Base-by-base conservation (phyloP, 2,329 filamentous ascomycete genomes). In the Cercospora sesami region DNA sequence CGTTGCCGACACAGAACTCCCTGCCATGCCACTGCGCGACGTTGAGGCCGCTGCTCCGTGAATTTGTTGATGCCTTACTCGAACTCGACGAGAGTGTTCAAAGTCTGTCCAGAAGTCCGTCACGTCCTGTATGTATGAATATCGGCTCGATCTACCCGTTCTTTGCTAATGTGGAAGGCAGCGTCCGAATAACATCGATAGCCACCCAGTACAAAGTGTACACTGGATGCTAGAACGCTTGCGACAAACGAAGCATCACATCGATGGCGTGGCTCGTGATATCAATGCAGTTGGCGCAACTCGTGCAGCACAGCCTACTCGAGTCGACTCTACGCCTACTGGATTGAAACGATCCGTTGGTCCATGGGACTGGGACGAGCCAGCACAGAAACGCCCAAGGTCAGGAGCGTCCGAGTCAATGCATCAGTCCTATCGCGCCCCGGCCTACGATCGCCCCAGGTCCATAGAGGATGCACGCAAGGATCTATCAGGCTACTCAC, bases 221-320 rank as follows among this genome's bases (percentile, higher is more conserved):
- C 73, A 73, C 61, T 76, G 75, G 75, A 73, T 76, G 26, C 58
- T 75, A 4, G 71, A 74, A 5, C 53, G 68, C 18, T 55, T 75
- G 18, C 48, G 65, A 21, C n/a, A 51, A 28, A 71, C 72, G 9
- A 75, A 70, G 42, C 39, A 21, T 10, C 70, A 73, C 55, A 21
- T 75, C 45, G 66, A 72, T 55, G 67, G 71, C 10, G 60, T 67
- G 31, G 59, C 59, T 14, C 63, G 65, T 9, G 10, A 28, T n/a
- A 9, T 33, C 31, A 53, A 53, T 39, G 23, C 59, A 18, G 8
- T 33, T 26, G 21, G 16, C 12, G 18, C 14, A 48, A 5, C 36
- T 30, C 33, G 36, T 9, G 21, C 59, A 61, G 30, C 45, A n/a
- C 45, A 31, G 10, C 12, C 28, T n/a, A 23, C 42, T 21, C 63